Evolutionary conservation across 495 filamentous ascomycete genomes (phyloP).

Genomic region (Annulohypoxylon moriforme): DNA sequence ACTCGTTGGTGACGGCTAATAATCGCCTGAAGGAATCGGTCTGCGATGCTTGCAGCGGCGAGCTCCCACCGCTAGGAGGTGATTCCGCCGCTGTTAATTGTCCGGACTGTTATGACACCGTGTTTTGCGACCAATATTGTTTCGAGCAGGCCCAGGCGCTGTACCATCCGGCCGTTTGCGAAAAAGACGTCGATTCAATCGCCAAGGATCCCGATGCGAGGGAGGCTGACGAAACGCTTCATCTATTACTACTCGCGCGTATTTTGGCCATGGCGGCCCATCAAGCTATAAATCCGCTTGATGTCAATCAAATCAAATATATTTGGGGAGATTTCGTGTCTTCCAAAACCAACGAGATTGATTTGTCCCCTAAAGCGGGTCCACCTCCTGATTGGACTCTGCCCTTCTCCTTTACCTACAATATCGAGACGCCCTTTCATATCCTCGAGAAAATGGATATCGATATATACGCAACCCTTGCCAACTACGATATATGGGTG

Average conservation of each 20-base stretch:
- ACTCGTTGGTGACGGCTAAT: slow-evolving; percentile 82
- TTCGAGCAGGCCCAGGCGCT: slow-evolving; percentile 72
- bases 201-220: slow-evolving; percentile 79
- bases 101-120: slow-evolving; percentile 79
- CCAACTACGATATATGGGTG: slow-evolving; percentile 85
- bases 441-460: slow-evolving; percentile 91
- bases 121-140: slow-evolving; percentile 86
- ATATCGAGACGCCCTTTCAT: slow-evolving; percentile 84
- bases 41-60: slow-evolving; percentile 84
- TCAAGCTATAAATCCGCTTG: slow-evolving; percentile 83
- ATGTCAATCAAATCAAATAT: slow-evolving; percentile 85
- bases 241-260: slow-evolving; percentile 81
- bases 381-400: slow-evolving; percentile 73
- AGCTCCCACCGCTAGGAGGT: slow-evolving; percentile 70
- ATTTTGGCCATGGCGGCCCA: slow-evolving; percentile 86
- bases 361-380: slow-evolving; percentile 59
- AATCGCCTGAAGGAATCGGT: slow-evolving; percentile 81
- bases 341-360: slow-evolving; percentile 60
- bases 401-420: slow-evolving; percentile 88
- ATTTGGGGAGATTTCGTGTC: slow-evolving; percentile 88
- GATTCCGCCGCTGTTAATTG: slow-evolving; percentile 67
- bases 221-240: slow-evolving; percentile 80
- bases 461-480: slow-evolving; percentile 77
- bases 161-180: slow-evolving; percentile 91
- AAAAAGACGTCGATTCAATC: slow-evolving; percentile 81